Base-by-base conservation (phyloP, 805 yeast genomes). In the Saturnispora galanensis region DNA sequence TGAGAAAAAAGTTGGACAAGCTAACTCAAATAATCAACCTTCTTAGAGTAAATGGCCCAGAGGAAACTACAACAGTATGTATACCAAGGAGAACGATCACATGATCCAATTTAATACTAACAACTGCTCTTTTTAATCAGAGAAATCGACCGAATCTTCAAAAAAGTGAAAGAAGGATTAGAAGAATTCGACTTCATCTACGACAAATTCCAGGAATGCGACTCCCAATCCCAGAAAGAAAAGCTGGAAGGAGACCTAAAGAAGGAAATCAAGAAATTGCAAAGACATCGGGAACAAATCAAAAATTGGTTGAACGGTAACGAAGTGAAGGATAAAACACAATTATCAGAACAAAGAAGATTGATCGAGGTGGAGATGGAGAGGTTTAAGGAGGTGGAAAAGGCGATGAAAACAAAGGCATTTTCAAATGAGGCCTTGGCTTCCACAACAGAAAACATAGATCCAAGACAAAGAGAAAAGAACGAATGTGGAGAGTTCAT, bases 401-500 rank as follows among this genome's bases (percentile, higher is more conserved):
- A 74, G 54, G 69, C 71, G 35, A 67, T 72, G 48, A 76, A 76
- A 56, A 73, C 76, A 47, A 76, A 76, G 55, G 79, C 76, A 45
- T 76, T 72, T 47, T 72, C 77, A 31, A 76, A 76, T 54, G 79
- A 75, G 59, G 77, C 79, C 4, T 63, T 76, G 52, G 69, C 74
- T 61, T 66, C 64, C 15, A 42, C 45, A 5, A 10, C 36, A 12
- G 45, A 42, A n/a, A 42, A 42, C 29, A 15, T 42, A 31, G 59
- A 69, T 51, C 68, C 64, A 36, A 64, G 58, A 35, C 89, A 94
- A 4, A 81, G 77, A 48, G 90, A 84, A 55, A 76, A 79, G 55
- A 76, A 73, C 46, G 95, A 85, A 46, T 81, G 87, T 10, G 69
- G 74, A 36, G 74, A 76, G 31, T 90, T 88, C 59, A 66, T 89